Evolutionary conservation across 176 grass and related monocot species (phyloP), one percentile per base, ranked within the genome.

Genomic region (Carex pumila): DNA sequence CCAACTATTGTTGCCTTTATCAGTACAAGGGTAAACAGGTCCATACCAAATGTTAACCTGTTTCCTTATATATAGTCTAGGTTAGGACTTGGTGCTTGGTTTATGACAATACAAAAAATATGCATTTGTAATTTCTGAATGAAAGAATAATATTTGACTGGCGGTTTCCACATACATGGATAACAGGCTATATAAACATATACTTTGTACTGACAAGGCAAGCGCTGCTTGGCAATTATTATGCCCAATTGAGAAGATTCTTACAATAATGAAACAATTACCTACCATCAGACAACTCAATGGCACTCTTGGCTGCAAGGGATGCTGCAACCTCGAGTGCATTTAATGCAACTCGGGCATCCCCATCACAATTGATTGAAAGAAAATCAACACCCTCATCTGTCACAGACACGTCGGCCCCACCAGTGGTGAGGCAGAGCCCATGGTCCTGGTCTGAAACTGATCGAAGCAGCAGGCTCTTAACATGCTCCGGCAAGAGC

Each of bases 281-380:
- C 62, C 81, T 55, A 83, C 62, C 81, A 83, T 68, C 11, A 83
- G 61, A 83, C 5, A 21, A n/a, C 60, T 83, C 62, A 53, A 43
- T 52, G 39, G 45, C 3, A 66, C 21, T 56, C 29, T 81, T 59
- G 52, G 52, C 59, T 4, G 81, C 85, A 15, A 90, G 15, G 10
- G 85, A 79, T 17, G 80, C 63, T 0, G 85, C 88, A 31, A 87
- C 68, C 80, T 90, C 88, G 14, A 90, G 60, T 2, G 88, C 85
- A 53, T 90, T 90, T 10, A 90, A 77, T 6, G 88, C 85, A 22
- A 90, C 88, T 13, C 88, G 85, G 19, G 81, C 85, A 67, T 90
- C 88, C 0, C 88, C 88, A 41, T 90, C 88, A 30, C 88, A 90
- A 62, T 87, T 83, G 15, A 80, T 29, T 2, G 88, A 80, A 1